Base-by-base conservation (phyloP, 352 stramenopile genomes). In the Phytophthora parvispora region DNA sequence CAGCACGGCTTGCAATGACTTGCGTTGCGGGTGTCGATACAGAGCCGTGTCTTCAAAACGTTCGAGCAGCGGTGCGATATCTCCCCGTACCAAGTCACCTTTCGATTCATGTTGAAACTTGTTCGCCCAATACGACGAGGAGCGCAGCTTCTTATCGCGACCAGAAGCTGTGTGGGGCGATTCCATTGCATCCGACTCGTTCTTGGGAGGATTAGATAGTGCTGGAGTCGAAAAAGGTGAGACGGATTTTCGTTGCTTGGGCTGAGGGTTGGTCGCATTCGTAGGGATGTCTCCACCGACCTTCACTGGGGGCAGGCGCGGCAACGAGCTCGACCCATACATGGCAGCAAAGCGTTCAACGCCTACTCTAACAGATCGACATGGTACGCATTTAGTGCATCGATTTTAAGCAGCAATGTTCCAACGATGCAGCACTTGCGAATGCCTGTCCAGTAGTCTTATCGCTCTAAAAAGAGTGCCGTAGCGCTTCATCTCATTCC, bases 31-130 rank as follows among this genome's bases (percentile, higher is more conserved):
- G 18, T 78, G 60, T 32, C 74, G 67, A 36, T 80, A 84, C 10
- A 82, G 42, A 18, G 59, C 48, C 4, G 64, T 69, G 56, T 74
- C 65, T 40, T 80, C 77, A 49, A 84, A 84, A 22, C 77, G 66
- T 28, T 69, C 61, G 25, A 84, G 63, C 5, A 84, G 53, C 5
- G 69, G 74, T 4, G 55, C 42, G 5, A 84, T 56, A 43, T 82
- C 71, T n/a, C 64, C 54, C 22, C 52, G 38, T 3, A 82, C 67
- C 8, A 84, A 77, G 7, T 75, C 75, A 15, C 49, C 40, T 60
- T 82, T 84, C 22, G 74, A 68, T 52, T 76, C 51, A 22, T 40
- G 52, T 47, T 77, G 71, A 50, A 82, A 84, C 48, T 66, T 69
- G 20, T 28, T 62, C 5, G 67, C 54, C 53, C 54, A 74, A 38